Evolutionary conservation across 129 eudicot species (phyloP), one percentile per base, ranked within the genome.

Genomic region (Tanacetum coccineum): DNA sequence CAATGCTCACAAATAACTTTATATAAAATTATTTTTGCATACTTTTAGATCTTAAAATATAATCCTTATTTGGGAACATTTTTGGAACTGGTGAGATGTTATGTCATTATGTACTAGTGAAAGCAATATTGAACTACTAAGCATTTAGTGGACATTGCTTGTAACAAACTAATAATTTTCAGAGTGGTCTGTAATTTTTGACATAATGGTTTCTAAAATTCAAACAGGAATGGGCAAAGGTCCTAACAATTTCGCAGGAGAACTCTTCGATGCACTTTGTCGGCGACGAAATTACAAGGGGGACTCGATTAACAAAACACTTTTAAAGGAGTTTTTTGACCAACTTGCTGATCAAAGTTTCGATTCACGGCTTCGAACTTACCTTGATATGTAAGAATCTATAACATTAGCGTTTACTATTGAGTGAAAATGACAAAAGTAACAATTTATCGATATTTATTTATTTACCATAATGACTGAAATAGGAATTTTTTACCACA

Each of bases 301-400:
- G 0, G 87, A 74, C 13, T 26, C 63, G 10, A 80, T 86, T 30
- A 75, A 70, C 58, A 86, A 80, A 56, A 76, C 59, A 46, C 83
- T 77, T 71, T 53, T 86, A 58, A 77, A 39, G 55, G 92, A 82
- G 26, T 82, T 80, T 52, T 82, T 86, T 83, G 81, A 82, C 13
- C 84, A 75, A 57, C 80, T 86, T 32, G 64, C 80, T 7, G 88
- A 86, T 63, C 88, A 86, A 64, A 78, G 82, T 58, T 83, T 86
- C 36, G 93, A 83, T 76, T 82, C 86, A 26, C 64, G 93, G 64
- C 86, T 86, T 26, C 84, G 75, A 56, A 86, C 86, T 59, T 86
- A 80, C 82, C 78, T 83, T 70, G 84, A 86, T 68, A 78, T 86
- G 93, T 86, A 52, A 82, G 81, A 17, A 14, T 25, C 2, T 65